Base-by-base conservation (phyloP, 352 stramenopile species). In the Phytophthora agathidicida region DNA sequence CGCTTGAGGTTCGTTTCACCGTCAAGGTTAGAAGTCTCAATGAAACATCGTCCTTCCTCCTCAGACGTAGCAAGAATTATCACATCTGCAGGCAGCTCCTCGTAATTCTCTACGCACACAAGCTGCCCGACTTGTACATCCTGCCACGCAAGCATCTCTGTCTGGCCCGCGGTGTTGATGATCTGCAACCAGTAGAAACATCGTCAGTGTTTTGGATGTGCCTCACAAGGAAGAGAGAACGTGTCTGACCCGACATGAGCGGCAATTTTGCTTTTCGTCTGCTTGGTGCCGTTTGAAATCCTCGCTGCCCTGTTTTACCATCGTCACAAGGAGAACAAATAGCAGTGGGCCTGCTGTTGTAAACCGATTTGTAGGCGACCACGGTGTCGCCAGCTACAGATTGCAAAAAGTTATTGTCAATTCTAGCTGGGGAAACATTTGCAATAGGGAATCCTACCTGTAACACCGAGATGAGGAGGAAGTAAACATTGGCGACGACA, bases 401-500 rank as follows among this genome's bases (percentile, higher is more conserved):
- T n/a, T n/a, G n/a, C n/a, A n/a, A 5, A 38, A 22, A 23, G 16
- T 17, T 17, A 36, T 30, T 28, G 31, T 19, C 26, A n/a, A n/a
- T n/a, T n/a, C n/a, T n/a, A n/a, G n/a, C n/a, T n/a, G n/a, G n/a
- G n/a, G n/a, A n/a, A n/a, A n/a, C n/a, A 13, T 47, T 24, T 23
- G 11, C 6, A 14, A 33, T 6, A 11, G 5, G 7, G n/a, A 17
- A 2, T 11, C 23, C 37, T 38, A 83, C 74, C 74, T 98, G 96
- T 13, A 98, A 80, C 27, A 94, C 51, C 8, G 90, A 95, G 33
- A 98, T 95, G 28, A 92, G 71, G n/a, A 98, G 68, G 68, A 98
- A 98, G 74, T 98, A 98, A 54, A 98, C 73, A 65, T 98, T 98
- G 24, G 90, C 93, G 38, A 97, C 89, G 49, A 94, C 78, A 24